Evolutionary conservation across 257 asterid species (phyloP), one percentile per base, ranked within the genome.

Genomic region (Petrea volubilis): DNA sequence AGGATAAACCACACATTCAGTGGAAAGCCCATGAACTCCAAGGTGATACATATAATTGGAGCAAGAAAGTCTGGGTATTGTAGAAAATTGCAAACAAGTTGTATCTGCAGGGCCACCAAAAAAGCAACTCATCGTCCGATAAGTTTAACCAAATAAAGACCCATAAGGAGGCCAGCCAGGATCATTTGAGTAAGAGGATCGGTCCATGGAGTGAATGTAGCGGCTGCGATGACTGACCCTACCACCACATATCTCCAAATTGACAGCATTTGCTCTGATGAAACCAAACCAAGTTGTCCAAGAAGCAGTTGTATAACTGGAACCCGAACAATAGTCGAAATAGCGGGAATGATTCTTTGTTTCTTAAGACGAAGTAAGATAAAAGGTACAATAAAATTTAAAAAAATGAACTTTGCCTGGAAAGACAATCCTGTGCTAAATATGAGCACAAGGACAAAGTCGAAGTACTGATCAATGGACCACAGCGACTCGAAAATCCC

Each of bases 391-490:
- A n/a, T n/a, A n/a, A n/a, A n/a, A n/a, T n/a, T n/a, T n/a, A 52
- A 2, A 17, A 63, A 70, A 50, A 67, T 18, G 40, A 60, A 73
- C 28, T 66, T 71, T 80, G 89, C 97, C 96, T 92, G 97, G 81
- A 89, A 92, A 79, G 97, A 92, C 77, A 92, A 79, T 60, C 97
- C 97, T 17, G 97, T 92, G 85, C 97, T 92, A 63, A 92, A 82
- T 96, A 92, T 86, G 74, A 92, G 96, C 61, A 92, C 91, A 25
- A 92, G 98, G 59, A 92, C 93, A 71, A 92, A 92, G 70, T 89
- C 98, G 18, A 92, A 92, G 90, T 92, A 92, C 74, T 89, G 98
- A 82, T 92, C 98, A 68, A 92, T 92, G 53, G 98, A 92, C 98
- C 98, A 92, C 17, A 92, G 63, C 1, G 98, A 92, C 77, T 92